phyloP scores from a whole-genome alignment of 1,139 yeast species.

The Debaryomyces psychrophilus region DNA sequence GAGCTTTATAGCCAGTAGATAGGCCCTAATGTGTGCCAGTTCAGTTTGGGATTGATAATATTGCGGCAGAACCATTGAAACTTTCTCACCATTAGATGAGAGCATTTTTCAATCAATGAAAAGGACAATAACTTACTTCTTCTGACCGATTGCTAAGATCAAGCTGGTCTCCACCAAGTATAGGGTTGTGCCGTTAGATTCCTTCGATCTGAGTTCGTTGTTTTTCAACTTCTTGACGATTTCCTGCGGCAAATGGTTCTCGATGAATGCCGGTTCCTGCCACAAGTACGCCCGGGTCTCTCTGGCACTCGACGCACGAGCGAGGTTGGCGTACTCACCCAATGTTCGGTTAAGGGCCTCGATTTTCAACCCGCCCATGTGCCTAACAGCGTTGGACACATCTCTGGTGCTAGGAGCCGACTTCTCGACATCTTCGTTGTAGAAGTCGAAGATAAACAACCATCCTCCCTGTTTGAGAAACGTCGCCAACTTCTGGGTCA shows the following conservation, averaged over 20 bases:
- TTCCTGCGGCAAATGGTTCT: conserved; percentile 26
- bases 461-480: conserved; percentile 40
- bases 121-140: no score
- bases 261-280: conserved; percentile 28
- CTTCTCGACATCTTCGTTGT: conserved; percentile 34
- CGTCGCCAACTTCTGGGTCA: conserved; percentile 34
- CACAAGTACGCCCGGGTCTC: conserved; percentile 27
- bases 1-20: background rate
- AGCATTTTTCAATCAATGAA: no score
- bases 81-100: no score
- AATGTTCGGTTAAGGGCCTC: conserved; percentile 28
- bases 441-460: conserved; percentile 41
- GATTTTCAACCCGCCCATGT: conserved; percentile 40
- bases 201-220: conserved; percentile 21
- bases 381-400: conserved; percentile 29
- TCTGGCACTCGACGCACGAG: conserved; percentile 26
- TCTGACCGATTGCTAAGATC: conserved; percentile 33
- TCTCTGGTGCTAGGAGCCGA: background rate
- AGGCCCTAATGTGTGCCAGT: no score
- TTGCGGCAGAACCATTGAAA: no score
- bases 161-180: conserved; percentile 26
- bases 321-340: conserved; percentile 25
- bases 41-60: no score
- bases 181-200: conserved; percentile 16
- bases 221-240: conserved; percentile 18